Base-by-base conservation (phyloP, 192 early-diverging fungal species). In the Backusella sp. region DNA sequence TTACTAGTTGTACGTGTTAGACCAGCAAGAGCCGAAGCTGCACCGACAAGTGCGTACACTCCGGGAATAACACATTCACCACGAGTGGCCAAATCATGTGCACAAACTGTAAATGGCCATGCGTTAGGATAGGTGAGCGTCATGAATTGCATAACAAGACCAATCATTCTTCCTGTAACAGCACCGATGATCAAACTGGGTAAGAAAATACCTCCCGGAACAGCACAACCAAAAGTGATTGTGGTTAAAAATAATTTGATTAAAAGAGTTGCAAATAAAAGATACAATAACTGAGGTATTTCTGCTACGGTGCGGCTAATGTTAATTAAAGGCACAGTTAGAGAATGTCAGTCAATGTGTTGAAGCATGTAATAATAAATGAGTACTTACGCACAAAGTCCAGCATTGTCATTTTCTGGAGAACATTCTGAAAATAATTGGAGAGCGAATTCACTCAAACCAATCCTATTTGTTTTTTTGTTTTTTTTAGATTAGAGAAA, bases 141-240 rank as follows among this genome's bases (percentile, higher is more conserved):
- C 23, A 94, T 74, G 35, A 85, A 81, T 72, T 94, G 91, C 76
- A 95, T 90, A 4, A 93, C 56, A 34, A 97, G 88, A 15, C 96
- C 98, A 19, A 98, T 76, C 68, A 94, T 92, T 6, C 98, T 88
- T 0, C 98, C 98, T 68, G 96, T 91, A 14, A 91, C 88, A 0
- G 98, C 97, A 8, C 98, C 98, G 35, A 99, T 90, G 7, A 94
- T 93, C 92, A 99, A 94, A 21, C 93, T 91, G 0, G 98, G 98
- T 23, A 97, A 88, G 84, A 97, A 96, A 32, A 96, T 90, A 41
- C 96, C 96, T 46, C 93, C 94, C 8, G 96, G 96, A 7, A 98
- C 90, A 32, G 71, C 36, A 14, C 77, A 76, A 28, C 94, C 95
- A 80, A 92, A 92, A 2, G 93, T 92, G 6, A 94, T 68, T 2